phyloP scores from a whole-genome alignment of 1,284 basidiomycete genomes.

The Apiotrichum laibachii region DNA sequence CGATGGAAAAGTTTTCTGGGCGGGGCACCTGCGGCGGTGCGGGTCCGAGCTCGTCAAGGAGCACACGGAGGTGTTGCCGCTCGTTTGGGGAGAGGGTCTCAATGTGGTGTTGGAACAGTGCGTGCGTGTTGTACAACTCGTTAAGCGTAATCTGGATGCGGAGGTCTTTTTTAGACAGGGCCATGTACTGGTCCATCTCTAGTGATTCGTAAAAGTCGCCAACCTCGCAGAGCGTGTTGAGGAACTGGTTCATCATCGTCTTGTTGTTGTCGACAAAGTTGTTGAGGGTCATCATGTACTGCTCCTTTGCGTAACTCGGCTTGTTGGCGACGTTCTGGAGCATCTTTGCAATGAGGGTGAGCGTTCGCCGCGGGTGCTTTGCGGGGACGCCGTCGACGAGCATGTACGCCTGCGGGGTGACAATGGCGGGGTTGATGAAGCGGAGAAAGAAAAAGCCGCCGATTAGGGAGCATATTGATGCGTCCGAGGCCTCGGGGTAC shows the following conservation, averaged over 20 bases:
- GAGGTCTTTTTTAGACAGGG: constrained; percentile 96
- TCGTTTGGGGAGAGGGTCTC: constrained; percentile 96
- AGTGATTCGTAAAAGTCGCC: constrained; percentile 99
- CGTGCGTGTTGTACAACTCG: constrained; percentile 97
- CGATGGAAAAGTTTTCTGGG: constrained; percentile 93
- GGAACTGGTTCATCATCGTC: constrained; percentile 90
- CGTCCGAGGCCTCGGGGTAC: constrained; percentile 96
- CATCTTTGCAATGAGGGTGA: constrained; percentile 99
- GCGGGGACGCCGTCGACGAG: constrained; percentile 95
- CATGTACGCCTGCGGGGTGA: constrained; percentile 99
- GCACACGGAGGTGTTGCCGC: constrained; percentile 92
- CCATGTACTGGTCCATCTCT: constrained; percentile 99
- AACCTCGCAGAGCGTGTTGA: constrained; percentile 95
- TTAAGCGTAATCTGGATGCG: constrained; percentile 99
- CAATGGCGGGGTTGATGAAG: constrained; percentile 99
- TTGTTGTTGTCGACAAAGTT: constrained; percentile 99
- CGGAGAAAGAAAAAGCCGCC: constrained; percentile 99
- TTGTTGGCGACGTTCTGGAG: constrained; percentile 99
- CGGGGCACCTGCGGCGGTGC: constrained; percentile 92
- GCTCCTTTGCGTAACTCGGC: constrained; percentile 95
- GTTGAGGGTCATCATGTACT: constrained; percentile 97
- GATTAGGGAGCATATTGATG: constrained; percentile 95
- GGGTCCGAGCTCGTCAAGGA: constrained; percentile 90
- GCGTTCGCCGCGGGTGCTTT: constrained; percentile 90
- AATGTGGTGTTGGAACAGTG: constrained; percentile 88